Conservation (phyloP, 106 monocot genomes). For the Dendrobium catenatum region DNA sequence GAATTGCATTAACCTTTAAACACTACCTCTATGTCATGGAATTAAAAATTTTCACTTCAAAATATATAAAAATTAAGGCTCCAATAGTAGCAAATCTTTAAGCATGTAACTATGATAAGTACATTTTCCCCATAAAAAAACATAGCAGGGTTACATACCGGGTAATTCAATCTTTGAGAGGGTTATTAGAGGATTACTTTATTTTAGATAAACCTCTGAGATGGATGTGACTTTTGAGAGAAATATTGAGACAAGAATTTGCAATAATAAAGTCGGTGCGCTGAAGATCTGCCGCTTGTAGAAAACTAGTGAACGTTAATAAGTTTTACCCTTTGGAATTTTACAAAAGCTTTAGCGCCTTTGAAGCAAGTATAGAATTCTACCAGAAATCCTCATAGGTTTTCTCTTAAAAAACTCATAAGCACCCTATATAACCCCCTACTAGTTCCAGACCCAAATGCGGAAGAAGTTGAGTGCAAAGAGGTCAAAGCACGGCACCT, state of each 20-base stretch:
- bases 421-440: background rate
- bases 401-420: too few relatives aligned
- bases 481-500: too few relatives aligned
- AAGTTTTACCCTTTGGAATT: background rate
- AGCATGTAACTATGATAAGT: background rate
- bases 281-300: background rate
- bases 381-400: too few relatives aligned
- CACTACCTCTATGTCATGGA: background rate
- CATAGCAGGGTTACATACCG: background rate
- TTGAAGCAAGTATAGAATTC: too few relatives aligned
- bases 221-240: background rate
- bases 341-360: background rate
- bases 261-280: background rate
- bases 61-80: background rate
- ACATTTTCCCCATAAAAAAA: background rate
- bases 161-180: background rate
- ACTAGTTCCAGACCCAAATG: background rate
- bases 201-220: background rate
- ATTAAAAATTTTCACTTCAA: background rate
- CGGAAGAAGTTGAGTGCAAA: background rate
- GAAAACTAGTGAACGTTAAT: background rate
- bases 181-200: background rate
- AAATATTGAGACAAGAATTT: background rate
- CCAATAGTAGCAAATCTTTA: background rate
- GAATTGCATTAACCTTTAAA: background rate